Evolutionary conservation across 345 rosid genomes (phyloP).

Genomic region (Gossypium herbaceum): DNA sequence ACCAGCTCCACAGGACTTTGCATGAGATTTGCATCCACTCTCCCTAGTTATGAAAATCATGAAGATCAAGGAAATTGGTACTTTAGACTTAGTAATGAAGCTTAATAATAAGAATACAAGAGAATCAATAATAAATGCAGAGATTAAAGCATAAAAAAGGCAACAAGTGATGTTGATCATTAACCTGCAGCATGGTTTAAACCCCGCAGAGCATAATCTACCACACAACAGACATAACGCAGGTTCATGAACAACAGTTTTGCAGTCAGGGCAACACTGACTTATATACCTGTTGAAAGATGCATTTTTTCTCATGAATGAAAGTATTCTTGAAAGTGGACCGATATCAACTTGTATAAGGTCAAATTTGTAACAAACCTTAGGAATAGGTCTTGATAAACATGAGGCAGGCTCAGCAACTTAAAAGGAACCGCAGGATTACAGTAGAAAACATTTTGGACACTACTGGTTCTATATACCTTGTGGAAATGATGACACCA

Average conservation of each 20-base stretch:
- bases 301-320: conserved; percentile 13
- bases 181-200: conserved; percentile 91
- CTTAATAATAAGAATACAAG: neutral
- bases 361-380: conserved; percentile 48
- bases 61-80: neutral
- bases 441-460: conserved; percentile 35
- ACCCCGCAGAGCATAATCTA: conserved; percentile 67
- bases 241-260: conserved; percentile 50
- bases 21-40: conserved; percentile 63
- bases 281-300: conserved; percentile 62
- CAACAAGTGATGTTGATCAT: conserved; percentile 15
- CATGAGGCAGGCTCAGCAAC: conserved; percentile 75
- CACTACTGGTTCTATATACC: conserved; percentile 34
- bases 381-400: conserved; percentile 78
- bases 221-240: conserved; percentile 89
- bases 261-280: conserved; percentile 62
- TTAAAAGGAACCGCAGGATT: conserved; percentile 71
- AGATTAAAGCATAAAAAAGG: conserved; percentile 9
- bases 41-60: conserved; percentile 39
- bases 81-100: neutral
- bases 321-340: conserved; percentile 3
- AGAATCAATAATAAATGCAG: neutral
- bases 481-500: conserved; percentile 67
- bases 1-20: conserved; percentile 78
- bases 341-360: conserved; percentile 14